Evolutionary conservation across 768 basidiomycete species (phyloP).

Genomic region (Amanita exitialis): DNA sequence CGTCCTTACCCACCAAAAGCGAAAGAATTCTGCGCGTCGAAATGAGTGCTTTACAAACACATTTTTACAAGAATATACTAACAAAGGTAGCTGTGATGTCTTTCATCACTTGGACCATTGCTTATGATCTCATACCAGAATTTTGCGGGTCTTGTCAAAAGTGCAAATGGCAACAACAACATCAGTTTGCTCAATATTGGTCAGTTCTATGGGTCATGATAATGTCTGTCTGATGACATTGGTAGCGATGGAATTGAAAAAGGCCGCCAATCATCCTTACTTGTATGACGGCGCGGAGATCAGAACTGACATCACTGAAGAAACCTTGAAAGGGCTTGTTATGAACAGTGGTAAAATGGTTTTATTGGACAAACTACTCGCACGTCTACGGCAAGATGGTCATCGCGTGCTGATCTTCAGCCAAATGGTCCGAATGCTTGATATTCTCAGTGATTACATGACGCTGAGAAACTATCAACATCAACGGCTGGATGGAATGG

Average conservation of each 20-base stretch:
- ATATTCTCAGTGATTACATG: slow-evolving; percentile 98
- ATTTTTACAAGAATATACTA: slow-evolving; percentile 98
- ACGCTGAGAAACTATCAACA: slow-evolving; percentile 78
- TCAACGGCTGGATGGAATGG: slow-evolving; percentile 94
- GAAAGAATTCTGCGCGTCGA: slow-evolving; percentile 96
- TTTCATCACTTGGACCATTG: slow-evolving; percentile 1
- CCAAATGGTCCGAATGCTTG: slow-evolving; percentile 98
- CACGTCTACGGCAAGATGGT: slow-evolving; percentile 78
- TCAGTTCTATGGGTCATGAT: slow-evolving; percentile 18
- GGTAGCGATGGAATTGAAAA: slow-evolving; percentile 95
- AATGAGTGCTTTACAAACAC: slow-evolving; percentile 93
- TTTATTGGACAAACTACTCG: slow-evolving; percentile 92
- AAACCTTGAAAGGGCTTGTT: slow-evolving; percentile 89
- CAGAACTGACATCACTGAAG: slow-evolving; percentile 50
- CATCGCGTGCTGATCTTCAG: slow-evolving; percentile 99
- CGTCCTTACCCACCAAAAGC: slow-evolving; percentile 93
- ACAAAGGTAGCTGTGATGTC: slow-evolving; percentile 52
- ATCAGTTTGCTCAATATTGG: slow-evolving; percentile 95
- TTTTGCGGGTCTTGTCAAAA: slow-evolving; percentile 86
- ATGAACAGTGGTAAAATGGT: slow-evolving; percentile 99
- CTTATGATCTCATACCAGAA: slow-evolving; percentile 41
- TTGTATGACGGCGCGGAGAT: slow-evolving; percentile 94
- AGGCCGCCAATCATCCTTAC: slow-evolving; percentile 96
- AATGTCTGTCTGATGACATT: slow-evolving; percentile 3
- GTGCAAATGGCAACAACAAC: slow-evolving; percentile 79